Conservation (phyloP, 306 rosid genomes). For the Cucurbita argyrosperma region DNA sequence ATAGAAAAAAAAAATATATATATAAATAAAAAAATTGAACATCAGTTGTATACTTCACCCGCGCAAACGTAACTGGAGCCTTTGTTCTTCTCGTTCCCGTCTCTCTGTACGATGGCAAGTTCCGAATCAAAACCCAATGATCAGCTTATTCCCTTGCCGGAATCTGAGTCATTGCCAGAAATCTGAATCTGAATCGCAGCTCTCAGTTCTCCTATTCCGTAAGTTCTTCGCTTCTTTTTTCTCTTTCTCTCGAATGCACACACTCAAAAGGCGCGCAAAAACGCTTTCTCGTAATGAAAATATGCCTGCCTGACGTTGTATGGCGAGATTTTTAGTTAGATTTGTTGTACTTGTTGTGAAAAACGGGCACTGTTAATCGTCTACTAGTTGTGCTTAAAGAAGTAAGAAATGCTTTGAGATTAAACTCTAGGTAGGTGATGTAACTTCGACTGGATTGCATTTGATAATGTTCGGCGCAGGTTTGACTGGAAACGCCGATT, state of each 20-base stretch:
- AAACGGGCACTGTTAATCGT: neutral
- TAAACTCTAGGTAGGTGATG: neutral
- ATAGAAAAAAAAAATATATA: too few species aligned
- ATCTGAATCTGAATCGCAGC: constrained; percentile 27
- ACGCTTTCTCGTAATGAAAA: neutral
- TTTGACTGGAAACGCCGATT: neutral
- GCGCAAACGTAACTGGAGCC: neutral
- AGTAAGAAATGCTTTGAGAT: neutral
- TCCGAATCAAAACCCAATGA: constrained; percentile 21
- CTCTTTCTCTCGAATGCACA: neutral
- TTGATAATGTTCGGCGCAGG: neutral
- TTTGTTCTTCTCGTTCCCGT: neutral
- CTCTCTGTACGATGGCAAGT: constrained; percentile 26
- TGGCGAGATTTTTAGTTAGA: neutral
- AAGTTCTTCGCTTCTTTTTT: constrained; percentile 22
- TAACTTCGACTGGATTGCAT: neutral
- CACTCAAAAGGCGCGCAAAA: neutral
- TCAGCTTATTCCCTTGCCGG: constrained; percentile 12
- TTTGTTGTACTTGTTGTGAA: neutral
- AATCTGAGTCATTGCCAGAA: constrained; percentile 26
- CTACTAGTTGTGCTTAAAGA: neutral
- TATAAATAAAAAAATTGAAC: neutral
- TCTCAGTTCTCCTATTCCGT: constrained; percentile 50
- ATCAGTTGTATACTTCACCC: neutral
- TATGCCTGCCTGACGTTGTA: neutral